Base-by-base conservation (phyloP, 2,329 filamentous ascomycete genomes). In the Pestalotiopsis sp. region DNA sequence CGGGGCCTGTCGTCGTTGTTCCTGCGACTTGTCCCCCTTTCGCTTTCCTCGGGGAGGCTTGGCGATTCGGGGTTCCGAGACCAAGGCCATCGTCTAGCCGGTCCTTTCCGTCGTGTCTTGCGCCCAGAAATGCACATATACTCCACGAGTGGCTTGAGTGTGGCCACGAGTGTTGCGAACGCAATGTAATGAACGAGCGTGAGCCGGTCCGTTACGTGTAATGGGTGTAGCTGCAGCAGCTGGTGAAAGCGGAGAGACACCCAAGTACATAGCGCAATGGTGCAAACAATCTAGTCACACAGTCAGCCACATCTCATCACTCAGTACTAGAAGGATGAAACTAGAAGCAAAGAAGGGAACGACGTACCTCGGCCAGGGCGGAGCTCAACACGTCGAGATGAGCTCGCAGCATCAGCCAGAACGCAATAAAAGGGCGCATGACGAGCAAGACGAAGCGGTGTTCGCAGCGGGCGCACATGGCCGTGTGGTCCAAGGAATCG, bases 341-440 rank as follows among this genome's bases (percentile, higher is more conserved):
- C 31, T 5, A 11, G 23, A 58, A 41, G 7, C 13, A 39, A 20
- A 20, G 36, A 36, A 36, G 31, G 7, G 6, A 9, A 12, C n/a
- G 41, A 57, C 64, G 14, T 39, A 69, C 67, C 67, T 74, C 68
- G n/a, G 70, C 69, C 25, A 73, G 25, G 27, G 74, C 68, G 9
- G 74, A 76, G 36, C 72, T 74, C 20, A 75, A 27, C 2, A 75
- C 41, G 59, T 76, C 73, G 57, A 68, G 70, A 38, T 76, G 74
- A 14, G 74, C 45, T 17, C 74, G 72, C 23, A 76, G 68, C 52
- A 73, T 71, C 7, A 75, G 70, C 74, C 74, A 76, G 45, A 75
- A 70, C 1, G 73, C 70, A 13, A 76, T 64, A 31, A 73, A 66
- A 1, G 74, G 74, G 6, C 73, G 72, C 23, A 75, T 69, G 9